Evolutionary conservation across 1,139 yeast genomes (phyloP), one percentile per base, ranked within the genome.

Genomic region (Sugiyamaella neomexicana): DNA sequence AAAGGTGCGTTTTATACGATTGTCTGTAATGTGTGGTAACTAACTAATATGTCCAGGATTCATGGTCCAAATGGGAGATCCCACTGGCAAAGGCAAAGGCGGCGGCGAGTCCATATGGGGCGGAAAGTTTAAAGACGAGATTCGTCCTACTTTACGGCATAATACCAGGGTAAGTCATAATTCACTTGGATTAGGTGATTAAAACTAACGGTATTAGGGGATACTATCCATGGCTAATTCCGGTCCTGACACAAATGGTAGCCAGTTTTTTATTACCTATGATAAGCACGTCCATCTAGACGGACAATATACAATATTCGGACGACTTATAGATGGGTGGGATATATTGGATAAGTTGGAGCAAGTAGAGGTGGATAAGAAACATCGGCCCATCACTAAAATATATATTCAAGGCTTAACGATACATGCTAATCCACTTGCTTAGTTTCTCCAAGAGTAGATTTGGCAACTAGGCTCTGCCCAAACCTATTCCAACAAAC

Each of bases 271-370:
- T 56, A 72, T 76, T 27, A 73, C 76, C 1, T 74, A 70, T 52
- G 72, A 60, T 10, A 69, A 68, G 46, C 77, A 73, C 23, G 68
- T 71, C 1, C 72, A 74, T 59, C 69, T 83, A 55, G 82, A 82
- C 65, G 84, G 83, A 1, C 72, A 73, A 49, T 81, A 81, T 60
- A 83, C 83, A 12, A 78, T 82, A 0, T 81, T 82, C 65, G 87
- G 86, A 1, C 77, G 75, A 57, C 72, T 81, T 7, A 69, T 80
- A 41, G 79, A 75, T 32, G 72, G 71, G 1, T 57, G 61, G 16
- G 72, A 68, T 23, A 60, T 72, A 2, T 65, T 81, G 29, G 68
- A 68, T 5, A 65, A 64, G 42, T 59, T 81, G 34, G 81, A 79
- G 58, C 54, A 57, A 0, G 67, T 71, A 0, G 61, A 68, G 9